These are phyloP conservation scores for Phytophthora pinifolia DNA, from an alignment of 352 stramenopile genomes.

Conservation along the genomic window DNA sequence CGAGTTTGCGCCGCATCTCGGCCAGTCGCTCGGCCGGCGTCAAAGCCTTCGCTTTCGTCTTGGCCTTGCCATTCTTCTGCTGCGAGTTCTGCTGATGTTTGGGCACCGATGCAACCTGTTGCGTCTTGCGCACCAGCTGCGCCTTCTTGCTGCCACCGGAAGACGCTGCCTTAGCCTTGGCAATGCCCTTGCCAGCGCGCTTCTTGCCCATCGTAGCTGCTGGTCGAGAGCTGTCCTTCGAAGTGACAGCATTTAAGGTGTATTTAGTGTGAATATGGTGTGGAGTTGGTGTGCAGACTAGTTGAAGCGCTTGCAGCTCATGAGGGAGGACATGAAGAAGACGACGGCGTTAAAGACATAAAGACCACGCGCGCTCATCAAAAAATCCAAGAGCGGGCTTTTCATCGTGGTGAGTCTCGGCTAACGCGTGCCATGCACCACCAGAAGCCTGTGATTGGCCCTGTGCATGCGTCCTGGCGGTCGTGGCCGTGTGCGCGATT, in stretches of 20 bases:
- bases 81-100: conserved; percentile 32
- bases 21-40: conserved; percentile 44
- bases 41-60: conserved; percentile 22
- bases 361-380: too few species aligned
- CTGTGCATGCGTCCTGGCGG: conserved; percentile 13
- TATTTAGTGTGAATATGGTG: background rate
- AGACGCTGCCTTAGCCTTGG: conserved; percentile 25
- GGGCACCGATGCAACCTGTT: conserved; percentile 14
- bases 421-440: conserved; percentile 14
- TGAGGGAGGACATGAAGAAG: too few species aligned
- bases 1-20: conserved; percentile 88
- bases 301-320: background rate
- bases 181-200: conserved; percentile 6
- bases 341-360: too few species aligned
- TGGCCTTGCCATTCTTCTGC: conserved; percentile 26
- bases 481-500: conserved; percentile 2
- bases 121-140: conserved; percentile 20
- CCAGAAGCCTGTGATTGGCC: conserved; percentile 28
- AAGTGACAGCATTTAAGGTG: background rate
- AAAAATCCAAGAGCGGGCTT: too few species aligned
- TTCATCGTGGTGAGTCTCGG: conserved; percentile 23
- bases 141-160: conserved; percentile 25
- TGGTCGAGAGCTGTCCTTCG: conserved; percentile 4
- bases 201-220: conserved; percentile 30
- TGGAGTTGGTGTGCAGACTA: background rate